Evolutionary conservation across 2,329 filamentous ascomycete genomes (phyloP).

Genomic region (Ambrosiella beaveri): DNA sequence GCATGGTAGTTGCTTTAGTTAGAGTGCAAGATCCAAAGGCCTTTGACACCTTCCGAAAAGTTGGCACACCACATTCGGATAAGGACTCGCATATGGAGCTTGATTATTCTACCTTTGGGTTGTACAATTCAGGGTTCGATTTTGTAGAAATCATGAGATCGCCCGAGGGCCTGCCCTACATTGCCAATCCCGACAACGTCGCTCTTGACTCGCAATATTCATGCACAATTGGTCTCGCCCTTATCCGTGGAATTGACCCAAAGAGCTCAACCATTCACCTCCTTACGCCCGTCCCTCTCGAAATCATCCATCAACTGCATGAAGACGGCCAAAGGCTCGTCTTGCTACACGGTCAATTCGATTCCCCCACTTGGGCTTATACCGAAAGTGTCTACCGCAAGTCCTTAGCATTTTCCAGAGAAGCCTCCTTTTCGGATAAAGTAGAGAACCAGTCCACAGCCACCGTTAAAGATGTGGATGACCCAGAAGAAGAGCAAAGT

Average conservation of each 20-base stretch:
- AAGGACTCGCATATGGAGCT: constrained; percentile 14
- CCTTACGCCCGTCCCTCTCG: constrained; percentile 38
- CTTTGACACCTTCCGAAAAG: constrained; percentile 21
- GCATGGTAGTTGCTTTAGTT: constrained; percentile 51
- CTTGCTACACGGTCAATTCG: constrained; percentile 50
- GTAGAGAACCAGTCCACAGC: constrained; percentile 2
- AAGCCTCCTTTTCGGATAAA: constrained; percentile 8
- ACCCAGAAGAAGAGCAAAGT: constrained; percentile 20
- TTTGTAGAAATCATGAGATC: constrained; percentile 20
- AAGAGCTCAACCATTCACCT: constrained; percentile 39
- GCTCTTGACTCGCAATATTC: constrained; percentile 43
- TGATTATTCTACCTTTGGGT: constrained; percentile 5
- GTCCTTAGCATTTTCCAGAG: constrained; percentile 15
- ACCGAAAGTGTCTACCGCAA: constrained; percentile 40
- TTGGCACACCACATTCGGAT: neutral
- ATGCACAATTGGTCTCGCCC: constrained; percentile 42
- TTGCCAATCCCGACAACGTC: constrained; percentile 35
- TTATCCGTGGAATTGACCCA: constrained; percentile 53
- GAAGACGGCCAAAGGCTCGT: constrained; percentile 34
- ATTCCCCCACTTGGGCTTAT: constrained; percentile 53
- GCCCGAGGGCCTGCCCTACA: constrained; percentile 42
- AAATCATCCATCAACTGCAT: constrained; percentile 24
- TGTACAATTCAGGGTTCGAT: constrained; percentile 1
- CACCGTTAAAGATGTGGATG: constrained; percentile 8
- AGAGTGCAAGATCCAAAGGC: constrained; percentile 37